Percentiles rank a stretch among this genome's conserved stretches.
Evolutionary conservation across 2,329 filamentous ascomycete genomes (phyloP).

Genomic region (Hymenoscyphus albidus): DNA sequence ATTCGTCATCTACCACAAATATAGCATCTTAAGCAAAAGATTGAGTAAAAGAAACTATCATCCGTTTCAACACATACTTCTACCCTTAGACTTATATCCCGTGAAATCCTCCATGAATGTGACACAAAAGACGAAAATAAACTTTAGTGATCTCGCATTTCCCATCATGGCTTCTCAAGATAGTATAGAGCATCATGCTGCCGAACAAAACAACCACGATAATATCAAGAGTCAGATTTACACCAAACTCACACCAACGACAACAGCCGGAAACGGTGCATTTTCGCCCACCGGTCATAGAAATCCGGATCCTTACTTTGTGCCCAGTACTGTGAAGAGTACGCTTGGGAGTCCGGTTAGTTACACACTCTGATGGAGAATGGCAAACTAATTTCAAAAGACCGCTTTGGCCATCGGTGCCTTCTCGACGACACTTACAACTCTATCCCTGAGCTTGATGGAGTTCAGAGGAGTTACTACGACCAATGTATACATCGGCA

Average conservation of each 20-base stretch:
- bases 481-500: slow-evolving; percentile 50
- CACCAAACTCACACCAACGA: slow-evolving; percentile 14
- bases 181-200: slow-evolving; percentile 15
- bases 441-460: slow-evolving; percentile 51
- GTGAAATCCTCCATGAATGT: not conserved
- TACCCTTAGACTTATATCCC: not conserved
- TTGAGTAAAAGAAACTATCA: not conserved
- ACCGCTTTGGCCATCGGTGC: slow-evolving; percentile 49
- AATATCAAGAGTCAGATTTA: slow-evolving; percentile 14
- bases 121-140: not conserved
- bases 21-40: not conserved
- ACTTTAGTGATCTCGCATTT: not conserved
- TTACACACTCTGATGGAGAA: not conserved
- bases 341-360: slow-evolving; percentile 29
- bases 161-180: slow-evolving; percentile 16
- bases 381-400: slow-evolving; percentile 24
- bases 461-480: slow-evolving; percentile 49
- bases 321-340: slow-evolving; percentile 21
- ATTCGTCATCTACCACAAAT: not conserved
- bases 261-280: slow-evolving; percentile 5
- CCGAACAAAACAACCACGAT: slow-evolving; percentile 19
- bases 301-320: slow-evolving; percentile 19
- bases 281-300: not conserved
- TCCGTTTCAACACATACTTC: not conserved
- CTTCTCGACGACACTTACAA: slow-evolving; percentile 52